Evolutionary conservation across 1,284 basidiomycete genomes (phyloP), one percentile per base, ranked within the genome.

Genomic region (Vanrija sp.): DNA sequence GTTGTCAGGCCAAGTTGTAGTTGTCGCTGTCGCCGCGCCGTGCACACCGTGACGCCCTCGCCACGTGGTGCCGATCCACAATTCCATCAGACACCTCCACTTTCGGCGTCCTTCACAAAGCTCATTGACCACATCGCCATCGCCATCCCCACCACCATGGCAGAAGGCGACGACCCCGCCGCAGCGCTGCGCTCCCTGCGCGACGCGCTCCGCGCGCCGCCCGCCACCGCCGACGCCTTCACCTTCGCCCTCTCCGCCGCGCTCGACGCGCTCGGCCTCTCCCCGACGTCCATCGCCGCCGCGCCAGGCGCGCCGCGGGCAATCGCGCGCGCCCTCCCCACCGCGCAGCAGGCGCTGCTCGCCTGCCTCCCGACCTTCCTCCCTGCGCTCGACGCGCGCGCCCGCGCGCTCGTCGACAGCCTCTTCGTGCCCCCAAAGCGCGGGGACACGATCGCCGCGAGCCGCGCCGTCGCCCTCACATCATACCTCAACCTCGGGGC

Each of bases 331-430:
- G 62, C 64, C 25, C 60, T 74, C 0, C 66, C 68, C 1, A 48
- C 58, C 5, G 65, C 71, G 0, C 72, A 74, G 44, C 38, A 45
- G 6, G 41, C 51, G 4, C 59, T 74, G 4, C 23, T 74, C 3
- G 52, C 48, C 9, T 41, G 49, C 37, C 68, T 84, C 4, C 87
- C 87, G 0, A 81, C 82, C 20, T 93, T 90, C 86, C 80, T 83
- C 41, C 66, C 74, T 0, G 61, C 72, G 0, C 75, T 92, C n/a
- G 82, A 85, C 46, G 73, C 81, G 25, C 69, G 45, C 1, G 58
- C 63, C 0, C 61, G 51, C 20, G 48, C 44, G 16, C 15, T 69
- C 0, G 56, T 75, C 0, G 49, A 63, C 8, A 47, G 47, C 2
- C 62, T 70, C 49, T 75, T 73, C 49, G 60, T 58, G 0, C 66